Percentiles rank a stretch among this genome's conserved stretches.
Conservation (phyloP, 768 basidiomycete species). For the Lyophyllum atratum region DNA sequence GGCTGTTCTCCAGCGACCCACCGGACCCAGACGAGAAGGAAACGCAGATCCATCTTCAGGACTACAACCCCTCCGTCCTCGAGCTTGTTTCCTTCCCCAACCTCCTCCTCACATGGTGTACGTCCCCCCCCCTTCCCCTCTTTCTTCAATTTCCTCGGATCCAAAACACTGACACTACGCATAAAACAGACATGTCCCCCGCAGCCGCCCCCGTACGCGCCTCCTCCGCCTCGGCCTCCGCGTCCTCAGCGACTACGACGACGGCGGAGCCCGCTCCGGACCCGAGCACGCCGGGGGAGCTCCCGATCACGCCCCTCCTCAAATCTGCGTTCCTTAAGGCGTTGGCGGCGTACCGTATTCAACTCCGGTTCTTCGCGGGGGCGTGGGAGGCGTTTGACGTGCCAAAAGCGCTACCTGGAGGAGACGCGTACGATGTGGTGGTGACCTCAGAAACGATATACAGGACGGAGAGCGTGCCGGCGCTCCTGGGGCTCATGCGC, state of each 20-base stretch:
- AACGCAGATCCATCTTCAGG: conserved; percentile 79
- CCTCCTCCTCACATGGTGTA: conserved; percentile 81
- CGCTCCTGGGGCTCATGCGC: conserved; percentile 58
- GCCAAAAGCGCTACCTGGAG: conserved; percentile 8
- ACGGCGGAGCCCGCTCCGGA: background rate
- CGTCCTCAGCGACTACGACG: background rate
- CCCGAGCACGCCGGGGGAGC: conserved; percentile 33
- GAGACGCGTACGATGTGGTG: conserved; percentile 64
- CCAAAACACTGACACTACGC: background rate
- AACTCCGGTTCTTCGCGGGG: conserved; percentile 78
- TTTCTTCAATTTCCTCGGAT: too few species aligned
- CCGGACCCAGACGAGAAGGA: conserved; percentile 17
- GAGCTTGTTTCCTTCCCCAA: conserved; percentile 82
- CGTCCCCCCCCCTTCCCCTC: conserved; percentile 26
- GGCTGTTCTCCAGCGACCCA: conserved; percentile 47
- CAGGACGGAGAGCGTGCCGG: conserved; percentile 57
- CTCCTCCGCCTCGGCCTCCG: background rate
- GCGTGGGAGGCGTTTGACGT: conserved; percentile 69
- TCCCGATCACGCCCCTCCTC: conserved; percentile 67
- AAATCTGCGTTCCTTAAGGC: conserved; percentile 65
- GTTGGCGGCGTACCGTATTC: conserved; percentile 52
- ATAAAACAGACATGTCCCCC: conserved; percentile 56
- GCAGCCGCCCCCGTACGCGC: conserved; percentile 51
- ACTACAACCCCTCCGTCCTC: conserved; percentile 85
- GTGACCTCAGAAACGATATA: conserved; percentile 96